These are phyloP conservation scores for Penicillium psychrosexuale DNA, from an alignment of 2,329 filamentous ascomycete species.

Conservation along the genomic window DNA sequence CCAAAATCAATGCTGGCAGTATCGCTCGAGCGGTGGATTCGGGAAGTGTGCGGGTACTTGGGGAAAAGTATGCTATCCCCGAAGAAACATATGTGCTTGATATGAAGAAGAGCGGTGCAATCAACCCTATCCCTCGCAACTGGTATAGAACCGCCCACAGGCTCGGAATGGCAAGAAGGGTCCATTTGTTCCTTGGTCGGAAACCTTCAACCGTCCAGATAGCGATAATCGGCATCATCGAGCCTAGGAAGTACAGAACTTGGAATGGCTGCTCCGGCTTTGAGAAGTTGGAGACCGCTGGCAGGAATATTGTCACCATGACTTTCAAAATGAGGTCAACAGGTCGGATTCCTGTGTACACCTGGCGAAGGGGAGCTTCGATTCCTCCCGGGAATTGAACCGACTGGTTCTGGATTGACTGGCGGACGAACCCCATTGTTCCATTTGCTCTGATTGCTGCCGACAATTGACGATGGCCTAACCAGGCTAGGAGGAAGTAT, in stretches of 20 bases:
- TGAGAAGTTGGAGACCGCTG: conserved; percentile 1
- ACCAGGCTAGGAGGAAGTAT: conserved; percentile 6
- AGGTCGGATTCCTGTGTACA: conserved; percentile 6
- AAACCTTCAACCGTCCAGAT: conserved; percentile 17
- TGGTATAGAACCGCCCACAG: conserved; percentile 18
- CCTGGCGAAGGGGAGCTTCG: conserved; percentile 2
- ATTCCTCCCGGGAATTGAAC: background rate
- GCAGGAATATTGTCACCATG: conserved; percentile 11
- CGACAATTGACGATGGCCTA: conserved; percentile 7
- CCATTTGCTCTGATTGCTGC: conserved; percentile 10
- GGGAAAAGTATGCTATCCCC: conserved; percentile 10
- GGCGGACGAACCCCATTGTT: conserved; percentile 3
- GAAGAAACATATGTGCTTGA: conserved; percentile 16
- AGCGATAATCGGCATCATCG: conserved; percentile 12
- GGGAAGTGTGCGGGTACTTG: conserved; percentile 13
- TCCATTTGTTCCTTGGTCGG: conserved; percentile 15
- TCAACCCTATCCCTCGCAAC: conserved; percentile 18
- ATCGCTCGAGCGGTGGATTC: conserved; percentile 21
- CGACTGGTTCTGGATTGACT: background rate
- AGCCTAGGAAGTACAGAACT: conserved; percentile 13
- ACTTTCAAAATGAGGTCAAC: conserved; percentile 9
- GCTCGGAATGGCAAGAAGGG: conserved; percentile 11
- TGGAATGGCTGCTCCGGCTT: conserved; percentile 11
- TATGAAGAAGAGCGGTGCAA: conserved; percentile 27
- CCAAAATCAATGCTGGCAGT: conserved; percentile 22